phyloP scores from a whole-genome alignment of 164 flowering plant species.

The Sedum album region DNA sequence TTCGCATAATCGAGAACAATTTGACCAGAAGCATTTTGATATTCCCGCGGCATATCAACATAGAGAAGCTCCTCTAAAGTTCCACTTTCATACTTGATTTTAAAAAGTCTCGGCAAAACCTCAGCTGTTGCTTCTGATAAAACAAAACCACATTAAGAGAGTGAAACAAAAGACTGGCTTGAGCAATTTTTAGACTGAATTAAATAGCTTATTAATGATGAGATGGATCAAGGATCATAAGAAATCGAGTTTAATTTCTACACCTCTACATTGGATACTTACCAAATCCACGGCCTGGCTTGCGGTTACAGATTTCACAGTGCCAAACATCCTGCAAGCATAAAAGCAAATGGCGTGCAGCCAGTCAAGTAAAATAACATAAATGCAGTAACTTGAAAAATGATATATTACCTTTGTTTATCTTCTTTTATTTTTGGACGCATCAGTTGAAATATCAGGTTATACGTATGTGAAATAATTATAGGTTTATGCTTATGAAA shows the following conservation, averaged over 20 bases:
- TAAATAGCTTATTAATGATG: neutral
- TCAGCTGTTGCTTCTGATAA: constrained; percentile 18
- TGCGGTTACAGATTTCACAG: constrained; percentile 13
- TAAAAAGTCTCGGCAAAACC: constrained; percentile 17
- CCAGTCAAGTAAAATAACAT: neutral
- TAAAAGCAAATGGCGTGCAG: neutral
- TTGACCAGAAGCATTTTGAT: constrained; percentile 12
- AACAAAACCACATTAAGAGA: neutral
- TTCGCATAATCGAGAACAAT: constrained; percentile 16
- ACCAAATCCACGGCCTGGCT: constrained; percentile 14
- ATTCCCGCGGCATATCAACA: constrained; percentile 17
- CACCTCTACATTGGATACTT: neutral
- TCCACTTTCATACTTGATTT: constrained; percentile 21
- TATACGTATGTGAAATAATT: neutral
- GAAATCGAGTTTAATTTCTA: neutral
- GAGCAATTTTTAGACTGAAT: neutral
- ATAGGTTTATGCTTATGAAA: neutral
- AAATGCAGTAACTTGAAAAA: neutral
- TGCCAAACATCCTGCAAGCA: constrained; percentile 14
- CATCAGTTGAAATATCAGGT: neutral
- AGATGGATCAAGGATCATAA: neutral
- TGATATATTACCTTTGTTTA: neutral
- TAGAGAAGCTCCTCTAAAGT: constrained; percentile 18
- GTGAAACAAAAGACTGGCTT: neutral
- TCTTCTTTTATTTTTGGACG: neutral